Percentiles rank a stretch among this genome's conserved stretches.
Conservation (phyloP, 805 yeast species). For the Yarrowia bubula region DNA sequence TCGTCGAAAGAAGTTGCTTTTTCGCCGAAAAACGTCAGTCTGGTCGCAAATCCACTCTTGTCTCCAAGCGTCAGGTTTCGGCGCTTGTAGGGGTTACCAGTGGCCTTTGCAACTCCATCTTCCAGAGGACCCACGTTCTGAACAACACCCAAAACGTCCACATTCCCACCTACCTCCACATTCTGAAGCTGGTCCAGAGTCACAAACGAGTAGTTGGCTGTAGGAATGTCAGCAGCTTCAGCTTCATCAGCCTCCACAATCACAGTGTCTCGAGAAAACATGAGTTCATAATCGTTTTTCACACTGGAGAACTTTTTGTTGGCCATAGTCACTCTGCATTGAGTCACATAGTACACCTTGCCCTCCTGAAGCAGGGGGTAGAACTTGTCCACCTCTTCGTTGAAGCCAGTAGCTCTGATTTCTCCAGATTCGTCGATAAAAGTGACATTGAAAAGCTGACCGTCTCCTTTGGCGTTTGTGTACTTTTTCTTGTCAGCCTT, state of each 20-base stretch:
- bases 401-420: conserved; percentile 92
- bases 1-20: conserved; percentile 80
- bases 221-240: conserved; percentile 61
- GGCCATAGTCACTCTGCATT: conserved; percentile 76
- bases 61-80: conserved; percentile 88
- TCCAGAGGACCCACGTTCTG: conserved; percentile 71
- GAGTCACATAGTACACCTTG: conserved; percentile 78
- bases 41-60: conserved; percentile 69
- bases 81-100: conserved; percentile 90
- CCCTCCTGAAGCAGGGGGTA: conserved; percentile 81
- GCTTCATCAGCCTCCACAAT: conserved; percentile 66
- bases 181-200: conserved; percentile 64
- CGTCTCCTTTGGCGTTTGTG: conserved; percentile 83
- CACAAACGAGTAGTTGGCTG: conserved; percentile 71
- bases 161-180: conserved; percentile 64
- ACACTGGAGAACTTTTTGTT: conserved; percentile 82
- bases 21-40: conserved; percentile 87
- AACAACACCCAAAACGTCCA: conserved; percentile 86
- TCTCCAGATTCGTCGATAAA: conserved; percentile 93
- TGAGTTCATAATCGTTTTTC: conserved; percentile 83
- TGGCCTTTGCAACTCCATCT: conserved; percentile 77
- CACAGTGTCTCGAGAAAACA: conserved; percentile 73
- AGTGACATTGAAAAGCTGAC: conserved; percentile 83
- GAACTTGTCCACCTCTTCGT: conserved; percentile 77
- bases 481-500: conserved; percentile 86